These are phyloP conservation scores for Rhizopus delemar DNA, from an alignment of 371 early-diverging fungal species.

Conservation along the genomic window DNA sequence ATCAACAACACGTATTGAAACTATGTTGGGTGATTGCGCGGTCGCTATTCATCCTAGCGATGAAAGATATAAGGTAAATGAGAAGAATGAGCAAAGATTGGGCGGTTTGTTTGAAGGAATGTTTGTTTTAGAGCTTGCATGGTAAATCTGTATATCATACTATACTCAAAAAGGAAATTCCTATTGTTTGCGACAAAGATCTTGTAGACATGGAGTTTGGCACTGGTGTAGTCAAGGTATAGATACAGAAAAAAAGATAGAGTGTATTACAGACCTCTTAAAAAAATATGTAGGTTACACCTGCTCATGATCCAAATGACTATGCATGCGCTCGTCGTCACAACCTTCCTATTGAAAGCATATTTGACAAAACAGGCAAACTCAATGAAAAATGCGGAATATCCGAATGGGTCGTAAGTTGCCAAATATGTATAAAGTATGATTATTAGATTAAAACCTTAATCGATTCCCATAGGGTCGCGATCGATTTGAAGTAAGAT, in stretches of 20 bases:
- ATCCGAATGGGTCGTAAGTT: constrained; percentile 52
- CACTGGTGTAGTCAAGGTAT: constrained; percentile 96
- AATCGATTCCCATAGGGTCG: constrained; percentile 44
- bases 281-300: constrained; percentile 76
- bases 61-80: constrained; percentile 68
- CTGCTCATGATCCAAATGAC: constrained; percentile 97
- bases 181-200: constrained; percentile 84
- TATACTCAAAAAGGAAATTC: constrained; percentile 73
- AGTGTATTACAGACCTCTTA: neutral
- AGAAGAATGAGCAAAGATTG: neutral
- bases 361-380: constrained; percentile 86
- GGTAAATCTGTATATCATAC: constrained; percentile 92
- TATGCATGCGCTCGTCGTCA: constrained; percentile 91
- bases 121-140: constrained; percentile 56
- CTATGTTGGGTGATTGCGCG: constrained; percentile 98
- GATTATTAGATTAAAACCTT: neutral
- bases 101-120: neutral
- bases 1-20: constrained; percentile 98
- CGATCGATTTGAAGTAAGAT: constrained; percentile 85
- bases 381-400: constrained; percentile 66
- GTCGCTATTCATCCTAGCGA: constrained; percentile 95
- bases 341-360: constrained; percentile 74
- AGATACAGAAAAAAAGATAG: neutral
- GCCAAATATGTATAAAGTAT: neutral
- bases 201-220: constrained; percentile 94